These are phyloP conservation scores for Ascochyta koolunga DNA, from an alignment of 2,329 filamentous ascomycete species.

Conservation along the genomic window DNA sequence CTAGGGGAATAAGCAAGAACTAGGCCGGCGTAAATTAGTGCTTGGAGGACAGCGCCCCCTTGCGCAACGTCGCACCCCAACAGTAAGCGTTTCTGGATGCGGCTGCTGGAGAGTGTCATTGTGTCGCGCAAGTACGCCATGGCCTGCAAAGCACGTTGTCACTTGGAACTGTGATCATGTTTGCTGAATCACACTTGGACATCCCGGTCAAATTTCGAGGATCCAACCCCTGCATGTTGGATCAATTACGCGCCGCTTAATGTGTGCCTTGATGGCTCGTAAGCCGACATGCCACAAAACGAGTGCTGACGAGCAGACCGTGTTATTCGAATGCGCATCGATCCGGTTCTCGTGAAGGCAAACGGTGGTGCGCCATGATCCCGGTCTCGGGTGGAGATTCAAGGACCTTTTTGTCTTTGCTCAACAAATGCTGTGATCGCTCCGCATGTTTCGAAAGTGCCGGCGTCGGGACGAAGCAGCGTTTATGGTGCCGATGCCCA, in stretches of 20 bases:
- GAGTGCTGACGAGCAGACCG: not conserved
- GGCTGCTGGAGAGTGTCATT: not conserved
- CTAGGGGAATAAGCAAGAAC: constrained; percentile 2
- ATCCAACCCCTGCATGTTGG: constrained; percentile 8
- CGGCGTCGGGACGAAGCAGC: not conserved
- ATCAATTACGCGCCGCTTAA: constrained; percentile 12
- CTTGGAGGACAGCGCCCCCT: constrained; percentile 8
- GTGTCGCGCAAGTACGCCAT: not conserved
- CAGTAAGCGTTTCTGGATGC: not conserved
- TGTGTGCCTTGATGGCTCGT: constrained; percentile 1
- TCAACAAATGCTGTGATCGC: constrained; percentile 15
- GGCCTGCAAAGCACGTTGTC: not conserved
- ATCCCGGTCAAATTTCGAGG: not conserved
- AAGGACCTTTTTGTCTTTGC: not conserved
- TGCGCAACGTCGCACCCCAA: constrained; percentile 15
- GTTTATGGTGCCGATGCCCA: not conserved
- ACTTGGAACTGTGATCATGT: not conserved
- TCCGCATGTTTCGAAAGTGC: constrained; percentile 9
- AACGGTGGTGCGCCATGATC: not conserved
- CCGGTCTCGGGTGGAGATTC: constrained; percentile 9
- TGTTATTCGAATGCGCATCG: no score
- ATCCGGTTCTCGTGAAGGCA: no score
- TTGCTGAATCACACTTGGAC: not conserved
- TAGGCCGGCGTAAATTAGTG: constrained; percentile 2
- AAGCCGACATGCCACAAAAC: not conserved